A percentile compares a stretch with the other conserved stretches of the same genome.
Evolutionary conservation across 1,139 yeast species (phyloP).

Genomic region (Saccharomyces hybrid): DNA sequence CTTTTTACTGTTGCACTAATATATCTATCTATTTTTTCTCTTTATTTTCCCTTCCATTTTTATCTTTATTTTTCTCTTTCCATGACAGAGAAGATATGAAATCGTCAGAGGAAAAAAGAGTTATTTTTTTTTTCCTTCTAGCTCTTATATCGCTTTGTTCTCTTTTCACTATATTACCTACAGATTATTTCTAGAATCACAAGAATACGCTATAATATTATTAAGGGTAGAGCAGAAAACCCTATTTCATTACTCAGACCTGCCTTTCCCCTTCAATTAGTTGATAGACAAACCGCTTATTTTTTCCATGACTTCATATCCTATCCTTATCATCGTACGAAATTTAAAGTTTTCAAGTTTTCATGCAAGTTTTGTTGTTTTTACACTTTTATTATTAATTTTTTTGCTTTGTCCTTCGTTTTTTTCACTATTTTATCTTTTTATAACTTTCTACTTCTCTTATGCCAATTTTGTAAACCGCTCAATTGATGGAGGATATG

Average conservation of each 20-base stretch:
- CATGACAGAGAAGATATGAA: background rate
- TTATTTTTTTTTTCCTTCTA: background rate
- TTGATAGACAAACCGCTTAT: background rate
- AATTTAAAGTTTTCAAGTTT: background rate
- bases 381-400: background rate
- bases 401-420: background rate
- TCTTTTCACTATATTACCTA: background rate
- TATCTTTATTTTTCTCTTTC: background rate
- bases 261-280: background rate
- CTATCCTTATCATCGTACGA: background rate
- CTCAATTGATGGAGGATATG: background rate
- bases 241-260: no score
- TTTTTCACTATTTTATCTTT: background rate
- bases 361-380: background rate
- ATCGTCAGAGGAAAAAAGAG: background rate
- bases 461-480: background rate
- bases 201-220: background rate
- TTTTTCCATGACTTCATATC: background rate
- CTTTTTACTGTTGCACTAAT: background rate
- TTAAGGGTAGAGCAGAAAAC: background rate
- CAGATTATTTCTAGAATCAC: background rate
- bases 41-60: background rate
- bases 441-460: background rate
- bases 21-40: constrained; percentile 1
- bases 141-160: background rate